Conservation (phyloP, 2,329 filamentous ascomycete species). For the Coniosporium tulheliwenetii region DNA sequence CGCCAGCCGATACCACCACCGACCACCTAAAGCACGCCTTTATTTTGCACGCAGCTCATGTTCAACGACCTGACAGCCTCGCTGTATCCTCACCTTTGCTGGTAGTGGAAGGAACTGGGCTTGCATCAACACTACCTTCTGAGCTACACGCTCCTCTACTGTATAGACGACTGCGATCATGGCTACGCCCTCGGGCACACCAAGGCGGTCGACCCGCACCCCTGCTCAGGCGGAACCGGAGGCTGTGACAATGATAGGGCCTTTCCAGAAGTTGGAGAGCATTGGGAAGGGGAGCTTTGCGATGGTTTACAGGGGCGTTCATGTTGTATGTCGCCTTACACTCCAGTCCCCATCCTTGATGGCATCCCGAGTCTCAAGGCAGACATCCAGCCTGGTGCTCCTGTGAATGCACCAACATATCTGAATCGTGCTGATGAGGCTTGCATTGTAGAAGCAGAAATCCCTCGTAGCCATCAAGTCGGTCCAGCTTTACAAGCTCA, state of each 20-base stretch:
- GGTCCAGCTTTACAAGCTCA: slow-evolving; percentile 77
- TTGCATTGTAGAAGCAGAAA: slow-evolving; percentile 47
- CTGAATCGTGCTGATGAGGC: neutral
- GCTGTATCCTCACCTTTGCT: slow-evolving; percentile 20
- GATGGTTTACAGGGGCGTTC: slow-evolving; percentile 76
- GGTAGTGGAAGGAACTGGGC: slow-evolving; percentile 12
- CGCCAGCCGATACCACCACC: no score
- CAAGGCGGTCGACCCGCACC: no score
- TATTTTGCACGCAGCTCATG: slow-evolving; percentile 9
- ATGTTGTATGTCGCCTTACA: slow-evolving; percentile 48
- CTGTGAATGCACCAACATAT: neutral
- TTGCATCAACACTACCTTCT: neutral
- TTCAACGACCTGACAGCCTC: slow-evolving; percentile 19
- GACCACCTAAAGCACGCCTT: no score
- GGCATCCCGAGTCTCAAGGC: neutral
- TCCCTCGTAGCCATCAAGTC: slow-evolving; percentile 91
- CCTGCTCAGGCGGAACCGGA: slow-evolving; percentile 11
- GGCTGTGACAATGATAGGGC: slow-evolving; percentile 41
- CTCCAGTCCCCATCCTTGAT: neutral
- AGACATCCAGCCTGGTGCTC: neutral
- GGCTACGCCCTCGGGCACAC: neutral
- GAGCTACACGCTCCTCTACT: neutral
- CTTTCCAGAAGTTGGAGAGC: slow-evolving; percentile 70
- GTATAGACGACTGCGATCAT: neutral
- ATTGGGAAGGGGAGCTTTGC: slow-evolving; percentile 98